Evolutionary conservation across 208 protist species (phyloP).

Genomic region (Acanthamoeba culbertsoni): DNA sequence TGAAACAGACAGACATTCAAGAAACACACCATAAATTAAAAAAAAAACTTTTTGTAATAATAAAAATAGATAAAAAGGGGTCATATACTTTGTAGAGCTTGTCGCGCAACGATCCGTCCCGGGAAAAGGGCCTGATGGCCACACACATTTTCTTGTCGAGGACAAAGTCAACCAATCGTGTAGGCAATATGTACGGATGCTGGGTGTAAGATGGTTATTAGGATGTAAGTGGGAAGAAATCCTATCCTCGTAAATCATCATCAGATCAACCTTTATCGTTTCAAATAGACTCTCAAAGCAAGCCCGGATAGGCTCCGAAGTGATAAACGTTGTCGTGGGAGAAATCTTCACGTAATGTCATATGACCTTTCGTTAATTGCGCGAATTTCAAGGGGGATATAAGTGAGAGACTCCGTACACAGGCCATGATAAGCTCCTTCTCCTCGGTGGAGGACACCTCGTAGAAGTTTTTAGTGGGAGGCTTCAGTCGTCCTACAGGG

Average conservation of each 20-base stretch:
- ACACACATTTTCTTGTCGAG: neutral
- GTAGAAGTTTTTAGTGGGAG: neutral
- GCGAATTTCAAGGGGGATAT: neutral
- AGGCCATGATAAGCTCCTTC: conserved; percentile 16
- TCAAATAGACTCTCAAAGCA: neutral
- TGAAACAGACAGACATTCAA: neutral
- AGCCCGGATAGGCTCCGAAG: neutral
- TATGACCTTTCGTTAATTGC: neutral
- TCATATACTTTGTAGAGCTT: neutral
- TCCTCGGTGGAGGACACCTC: neutral
- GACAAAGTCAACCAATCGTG: neutral
- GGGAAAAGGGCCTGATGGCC: neutral
- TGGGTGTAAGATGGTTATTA: no score
- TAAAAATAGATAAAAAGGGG: neutral
- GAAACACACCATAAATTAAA: neutral
- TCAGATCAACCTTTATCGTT: neutral
- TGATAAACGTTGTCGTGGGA: neutral
- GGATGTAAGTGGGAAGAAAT: no score
- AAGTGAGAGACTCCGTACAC: neutral
- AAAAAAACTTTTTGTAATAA: neutral
- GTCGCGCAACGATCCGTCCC: neutral
- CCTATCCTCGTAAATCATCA: neutral
- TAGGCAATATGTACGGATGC: conserved; percentile 30
- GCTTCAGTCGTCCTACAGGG: neutral
- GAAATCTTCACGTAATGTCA: neutral